phyloP scores from a whole-genome alignment of 2,329 filamentous ascomycete species.

The Talaromyces sp. region DNA sequence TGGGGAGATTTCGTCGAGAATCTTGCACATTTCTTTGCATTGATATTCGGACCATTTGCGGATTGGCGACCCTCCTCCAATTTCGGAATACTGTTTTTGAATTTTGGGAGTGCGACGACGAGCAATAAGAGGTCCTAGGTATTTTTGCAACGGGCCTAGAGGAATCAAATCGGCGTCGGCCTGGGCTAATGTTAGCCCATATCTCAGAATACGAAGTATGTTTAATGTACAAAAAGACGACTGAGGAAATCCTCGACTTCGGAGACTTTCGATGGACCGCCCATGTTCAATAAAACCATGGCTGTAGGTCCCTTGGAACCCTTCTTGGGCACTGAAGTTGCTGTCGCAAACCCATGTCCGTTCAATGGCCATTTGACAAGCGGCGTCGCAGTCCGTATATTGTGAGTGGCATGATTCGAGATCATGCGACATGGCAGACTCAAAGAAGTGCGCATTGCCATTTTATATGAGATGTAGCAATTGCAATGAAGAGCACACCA shows the following conservation, averaged over 20 bases:
- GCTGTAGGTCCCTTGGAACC: slow-evolving; percentile 80
- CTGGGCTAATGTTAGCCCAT: slow-evolving; percentile 46
- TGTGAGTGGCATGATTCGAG: slow-evolving; percentile 24
- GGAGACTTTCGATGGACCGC: slow-evolving; percentile 80
- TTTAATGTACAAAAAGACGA: slow-evolving; percentile 74
- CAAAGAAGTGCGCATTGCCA: slow-evolving; percentile 45
- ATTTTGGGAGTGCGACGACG: slow-evolving; percentile 91
- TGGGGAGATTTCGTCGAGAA: slow-evolving; percentile 85
- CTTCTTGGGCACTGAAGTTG: slow-evolving; percentile 69
- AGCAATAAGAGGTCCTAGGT: slow-evolving; percentile 85
- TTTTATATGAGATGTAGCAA: slow-evolving; percentile 23
- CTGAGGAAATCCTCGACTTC: slow-evolving; percentile 90
- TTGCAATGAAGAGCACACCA: background rate
- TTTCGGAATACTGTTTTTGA: slow-evolving; percentile 88
- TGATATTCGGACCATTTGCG: slow-evolving; percentile 98
- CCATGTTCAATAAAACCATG: slow-evolving; percentile 99
- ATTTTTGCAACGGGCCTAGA: slow-evolving; percentile 85
- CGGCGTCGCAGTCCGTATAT: slow-evolving; percentile 23
- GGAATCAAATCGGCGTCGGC: slow-evolving; percentile 93
- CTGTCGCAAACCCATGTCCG: slow-evolving; percentile 54
- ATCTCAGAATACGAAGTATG: slow-evolving; percentile 19
- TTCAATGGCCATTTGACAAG: slow-evolving; percentile 26
- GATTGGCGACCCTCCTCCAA: slow-evolving; percentile 96
- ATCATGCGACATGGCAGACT: slow-evolving; percentile 33
- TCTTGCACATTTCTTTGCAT: slow-evolving; percentile 92